These are phyloP conservation scores for Daldinia sp. DNA, from an alignment of 2,329 filamentous ascomycete genomes.

Conservation along the genomic window DNA sequence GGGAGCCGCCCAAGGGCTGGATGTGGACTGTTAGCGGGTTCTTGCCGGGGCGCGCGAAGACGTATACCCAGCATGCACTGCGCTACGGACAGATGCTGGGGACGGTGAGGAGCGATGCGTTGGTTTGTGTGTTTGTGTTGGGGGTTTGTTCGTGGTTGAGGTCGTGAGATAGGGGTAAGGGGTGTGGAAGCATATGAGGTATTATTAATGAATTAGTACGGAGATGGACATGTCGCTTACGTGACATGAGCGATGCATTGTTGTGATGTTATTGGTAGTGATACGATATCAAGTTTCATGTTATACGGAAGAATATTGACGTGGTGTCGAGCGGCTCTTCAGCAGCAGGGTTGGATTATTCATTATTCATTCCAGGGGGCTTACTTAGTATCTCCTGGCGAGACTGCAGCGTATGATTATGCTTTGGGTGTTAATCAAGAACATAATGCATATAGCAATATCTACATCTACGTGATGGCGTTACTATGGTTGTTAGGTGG, in stretches of 20 bases:
- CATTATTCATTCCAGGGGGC: background rate
- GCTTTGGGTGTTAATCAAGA: background rate
- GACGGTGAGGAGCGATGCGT: conserved; percentile 75
- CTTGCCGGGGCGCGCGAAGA: conserved; percentile 69
- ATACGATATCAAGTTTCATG: background rate
- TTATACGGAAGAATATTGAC: background rate
- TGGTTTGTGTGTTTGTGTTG: conserved; percentile 79
- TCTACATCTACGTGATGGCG: background rate
- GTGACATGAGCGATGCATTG: background rate
- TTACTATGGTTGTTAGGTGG: background rate
- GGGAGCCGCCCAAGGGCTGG: conserved; percentile 66
- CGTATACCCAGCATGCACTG: conserved; percentile 67
- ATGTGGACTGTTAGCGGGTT: conserved; percentile 70
- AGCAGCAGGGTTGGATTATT: background rate
- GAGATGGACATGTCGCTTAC: too few species aligned
- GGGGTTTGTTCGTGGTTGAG: conserved; percentile 63
- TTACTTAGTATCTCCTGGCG: background rate
- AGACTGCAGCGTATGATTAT: background rate
- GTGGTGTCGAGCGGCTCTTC: background rate
- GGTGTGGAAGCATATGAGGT: background rate
- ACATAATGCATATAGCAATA: background rate
- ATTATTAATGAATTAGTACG: too few species aligned
- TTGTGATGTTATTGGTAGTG: background rate
- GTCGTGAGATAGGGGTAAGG: conserved; percentile 27
- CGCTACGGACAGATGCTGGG: conserved; percentile 76